phyloP scores from a whole-genome alignment of 2,329 filamentous ascomycete genomes.

The Alternaria tenuissima region DNA sequence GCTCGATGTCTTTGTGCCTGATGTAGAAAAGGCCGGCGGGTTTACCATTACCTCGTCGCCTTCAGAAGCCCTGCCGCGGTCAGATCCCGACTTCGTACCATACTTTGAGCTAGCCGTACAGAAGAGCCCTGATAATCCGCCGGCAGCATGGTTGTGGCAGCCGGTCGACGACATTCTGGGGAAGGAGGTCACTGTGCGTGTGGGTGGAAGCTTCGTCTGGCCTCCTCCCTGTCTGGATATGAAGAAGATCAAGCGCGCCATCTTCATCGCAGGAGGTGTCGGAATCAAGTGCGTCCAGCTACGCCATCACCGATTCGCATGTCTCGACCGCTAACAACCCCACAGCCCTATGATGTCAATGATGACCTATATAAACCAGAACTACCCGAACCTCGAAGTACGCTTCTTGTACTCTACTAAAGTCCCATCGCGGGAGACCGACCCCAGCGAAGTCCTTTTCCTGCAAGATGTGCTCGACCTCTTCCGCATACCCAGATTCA shows the following conservation, averaged over 20 bases:
- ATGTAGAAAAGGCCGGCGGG: constrained; percentile 74
- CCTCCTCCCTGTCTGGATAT: constrained; percentile 66
- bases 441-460: constrained; percentile 46
- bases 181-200: constrained; percentile 68
- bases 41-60: constrained; percentile 88
- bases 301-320: background rate
- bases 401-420: constrained; percentile 71
- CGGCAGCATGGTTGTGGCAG: constrained; percentile 79
- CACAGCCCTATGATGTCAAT: constrained; percentile 76
- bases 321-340: constrained; percentile 18
- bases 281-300: constrained; percentile 72
- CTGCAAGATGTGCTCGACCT: constrained; percentile 44
- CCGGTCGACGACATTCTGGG: constrained; percentile 64
- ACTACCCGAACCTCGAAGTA: constrained; percentile 54
- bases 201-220: constrained; percentile 84
- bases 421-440: constrained; percentile 41
- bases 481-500: constrained; percentile 39
- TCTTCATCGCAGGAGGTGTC: constrained; percentile 83
- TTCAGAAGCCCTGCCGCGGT: constrained; percentile 55
- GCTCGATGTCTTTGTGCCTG: constrained; percentile 82
- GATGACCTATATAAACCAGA: constrained; percentile 66
- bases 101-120: constrained; percentile 84
- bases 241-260: constrained; percentile 62
- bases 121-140: constrained; percentile 72
- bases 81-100: constrained; percentile 36